These are phyloP conservation scores for Leccinellum albellum DNA, from an alignment of 768 basidiomycete species.

Conservation along the genomic window DNA sequence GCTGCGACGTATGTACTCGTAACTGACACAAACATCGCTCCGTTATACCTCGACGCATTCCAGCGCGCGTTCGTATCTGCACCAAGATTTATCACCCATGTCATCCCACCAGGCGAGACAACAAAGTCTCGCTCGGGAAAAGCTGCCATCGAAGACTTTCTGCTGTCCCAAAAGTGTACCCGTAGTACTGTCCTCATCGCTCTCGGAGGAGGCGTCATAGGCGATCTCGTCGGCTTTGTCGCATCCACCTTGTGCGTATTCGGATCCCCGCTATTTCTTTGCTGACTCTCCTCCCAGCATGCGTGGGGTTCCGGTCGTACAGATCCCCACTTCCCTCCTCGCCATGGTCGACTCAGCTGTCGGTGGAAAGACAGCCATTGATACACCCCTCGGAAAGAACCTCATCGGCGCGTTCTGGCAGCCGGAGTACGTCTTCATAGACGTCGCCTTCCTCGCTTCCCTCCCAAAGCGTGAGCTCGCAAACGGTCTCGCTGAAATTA, in stretches of 20 bases:
- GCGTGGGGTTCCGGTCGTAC: conserved; percentile 93
- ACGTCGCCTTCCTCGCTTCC: conserved; percentile 92
- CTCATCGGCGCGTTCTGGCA: conserved; percentile 99
- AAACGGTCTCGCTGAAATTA: conserved; percentile 98
- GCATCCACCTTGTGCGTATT: conserved; percentile 87
- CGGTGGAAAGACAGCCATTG: conserved; percentile 99
- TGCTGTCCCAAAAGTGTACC: conserved; percentile 84
- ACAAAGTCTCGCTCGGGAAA: conserved; percentile 91
- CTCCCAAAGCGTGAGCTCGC: conserved; percentile 90
- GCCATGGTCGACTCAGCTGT: conserved; percentile 99
- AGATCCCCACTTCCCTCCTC: conserved; percentile 93
- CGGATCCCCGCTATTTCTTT: rapidly evolving
- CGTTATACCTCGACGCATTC: conserved; percentile 70
- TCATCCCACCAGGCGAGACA: conserved; percentile 88
- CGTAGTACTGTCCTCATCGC: conserved; percentile 91
- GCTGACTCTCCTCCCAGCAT: conserved; percentile 55
- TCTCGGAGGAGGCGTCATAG: conserved; percentile 95
- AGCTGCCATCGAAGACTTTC: conserved; percentile 89
- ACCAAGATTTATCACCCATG: conserved; percentile 70
- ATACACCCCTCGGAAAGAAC: conserved; percentile 97
- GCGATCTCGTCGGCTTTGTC: conserved; percentile 94
- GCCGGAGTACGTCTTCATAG: conserved; percentile 95
- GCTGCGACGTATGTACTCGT: conserved; percentile 88
- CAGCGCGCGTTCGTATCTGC: conserved; percentile 40
- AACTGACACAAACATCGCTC: conserved; percentile 89